Evolutionary conservation across 2,329 filamentous ascomycete species (phyloP), one percentile per base, ranked within the genome.

Genomic region (Aspergillus aculeatinus): DNA sequence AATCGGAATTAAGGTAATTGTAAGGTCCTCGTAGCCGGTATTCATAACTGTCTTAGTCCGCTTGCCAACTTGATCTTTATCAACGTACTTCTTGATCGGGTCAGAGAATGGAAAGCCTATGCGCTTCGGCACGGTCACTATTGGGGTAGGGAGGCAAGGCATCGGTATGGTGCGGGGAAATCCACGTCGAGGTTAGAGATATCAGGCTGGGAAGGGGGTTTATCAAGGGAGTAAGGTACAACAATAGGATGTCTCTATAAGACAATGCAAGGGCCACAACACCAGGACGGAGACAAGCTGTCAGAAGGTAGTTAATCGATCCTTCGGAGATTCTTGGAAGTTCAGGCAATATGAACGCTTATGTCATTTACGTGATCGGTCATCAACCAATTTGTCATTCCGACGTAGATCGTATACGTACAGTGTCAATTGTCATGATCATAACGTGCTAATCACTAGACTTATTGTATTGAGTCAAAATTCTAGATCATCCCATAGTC

Each of bases 41-140:
- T 87, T 62, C 87, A 87, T 74, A 86, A 86, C 67, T 81, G 83
- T 59, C 77, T 85, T 48, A 85, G 85, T 0, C 84, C 72, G 2
- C 39, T 74, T 4, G 59, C 71, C 9, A 74, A 73, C 59, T 59
- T 75, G 1, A 57, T 74, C 49, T 85, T 89, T 70, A 87, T 86
- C 65, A 70, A 80, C 48, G 83, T 85, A 70, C 63, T 85, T 33
- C 79, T 85, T 48, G 83, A 86, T 65, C 77, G 80, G 21, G 80
- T 85, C 0, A 81, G 81, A 10, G 77, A 82, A 4, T 78, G 78
- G 48, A 80, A 77, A 77, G 65, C 84, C 83, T 0, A 76, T 86
- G 27, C 72, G 86, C 5, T 80, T 83, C 61, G 83, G 83, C 16
- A 81, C 82, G 0, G 67, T 81, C 10, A 81, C 76, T 11, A 87